phyloP scores from a whole-genome alignment of 352 stramenopile species.

The Phytophthora rubi region DNA sequence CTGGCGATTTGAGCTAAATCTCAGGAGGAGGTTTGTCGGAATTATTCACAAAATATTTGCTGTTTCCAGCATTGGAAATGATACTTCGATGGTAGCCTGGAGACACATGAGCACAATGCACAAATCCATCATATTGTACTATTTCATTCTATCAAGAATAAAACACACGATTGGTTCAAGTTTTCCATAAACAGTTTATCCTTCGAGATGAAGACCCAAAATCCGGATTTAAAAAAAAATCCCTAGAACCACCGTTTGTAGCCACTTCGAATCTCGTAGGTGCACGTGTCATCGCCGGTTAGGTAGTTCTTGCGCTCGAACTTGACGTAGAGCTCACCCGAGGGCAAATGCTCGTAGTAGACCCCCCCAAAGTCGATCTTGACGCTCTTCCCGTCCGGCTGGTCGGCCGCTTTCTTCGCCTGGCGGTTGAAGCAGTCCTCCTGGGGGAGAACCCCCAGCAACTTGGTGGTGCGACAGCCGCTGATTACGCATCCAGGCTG shows the following conservation, averaged over 20 bases:
- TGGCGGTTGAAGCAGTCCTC: slow-evolving; percentile 60
- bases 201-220: no score
- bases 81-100: no score
- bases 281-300: slow-evolving; percentile 49
- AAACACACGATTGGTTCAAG: no score
- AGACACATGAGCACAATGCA: no score
- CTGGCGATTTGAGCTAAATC: no score
- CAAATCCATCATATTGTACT: no score
- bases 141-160: no score
- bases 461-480: slow-evolving; percentile 39
- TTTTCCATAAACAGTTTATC: no score
- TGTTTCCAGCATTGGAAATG: no score
- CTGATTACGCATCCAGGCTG: slow-evolving; percentile 59
- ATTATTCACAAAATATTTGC: no score
- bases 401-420: slow-evolving; percentile 36
- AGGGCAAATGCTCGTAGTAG: slow-evolving; percentile 62
- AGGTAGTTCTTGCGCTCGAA: slow-evolving; percentile 63
- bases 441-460: slow-evolving; percentile 43
- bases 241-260: slow-evolving; percentile 65
- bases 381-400: slow-evolving; percentile 44
- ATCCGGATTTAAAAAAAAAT: no score
- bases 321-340: slow-evolving; percentile 63
- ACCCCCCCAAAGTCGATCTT: slow-evolving; percentile 61
- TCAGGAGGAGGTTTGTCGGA: no score
- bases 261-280: slow-evolving; percentile 53